These are phyloP conservation scores for Kingdonia uniflora DNA, from an alignment of 164 flowering plant genomes.

Conservation along the genomic window DNA sequence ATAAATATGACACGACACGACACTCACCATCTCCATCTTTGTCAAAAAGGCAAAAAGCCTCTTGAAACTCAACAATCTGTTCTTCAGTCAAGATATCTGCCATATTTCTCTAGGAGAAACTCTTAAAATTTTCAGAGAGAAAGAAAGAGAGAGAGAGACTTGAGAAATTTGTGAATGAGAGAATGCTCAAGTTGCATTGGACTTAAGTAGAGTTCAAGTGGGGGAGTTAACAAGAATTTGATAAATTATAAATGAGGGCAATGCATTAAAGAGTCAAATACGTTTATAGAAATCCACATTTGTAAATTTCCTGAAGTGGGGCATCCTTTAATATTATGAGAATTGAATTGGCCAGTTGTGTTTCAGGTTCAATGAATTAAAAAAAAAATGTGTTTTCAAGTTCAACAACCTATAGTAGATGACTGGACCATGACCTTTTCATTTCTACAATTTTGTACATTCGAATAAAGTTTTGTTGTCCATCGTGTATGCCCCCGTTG, in stretches of 20 bases:
- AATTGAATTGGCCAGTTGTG: background rate
- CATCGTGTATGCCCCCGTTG: too few relatives aligned
- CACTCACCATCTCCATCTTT: conserved; percentile 47
- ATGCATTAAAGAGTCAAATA: conserved; percentile 5
- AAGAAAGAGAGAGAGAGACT: conserved; percentile 2
- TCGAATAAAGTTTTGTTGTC: too few relatives aligned
- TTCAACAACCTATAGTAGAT: background rate
- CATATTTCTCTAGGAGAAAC: conserved; percentile 2
- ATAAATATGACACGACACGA: background rate
- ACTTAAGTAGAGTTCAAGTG: conserved; percentile 1
- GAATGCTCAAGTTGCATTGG: background rate
- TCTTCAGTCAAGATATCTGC: conserved; percentile 24
- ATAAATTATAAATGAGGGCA: background rate
- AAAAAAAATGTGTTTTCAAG: background rate
- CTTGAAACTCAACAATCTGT: conserved; percentile 35
- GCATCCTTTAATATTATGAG: background rate
- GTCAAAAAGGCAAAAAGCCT: conserved; percentile 42
- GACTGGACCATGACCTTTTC: conserved; percentile 9
- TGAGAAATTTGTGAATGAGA: background rate
- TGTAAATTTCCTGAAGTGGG: background rate
- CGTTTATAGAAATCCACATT: conserved; percentile 4
- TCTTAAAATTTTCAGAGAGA: background rate
- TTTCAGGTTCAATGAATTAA: background rate
- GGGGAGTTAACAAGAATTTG: conserved; percentile 2
- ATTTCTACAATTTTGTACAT: background rate